Evolutionary conservation across 2,329 filamentous ascomycete genomes (phyloP), one percentile per base, ranked within the genome.

Genomic region (Spiromastix sp.): DNA sequence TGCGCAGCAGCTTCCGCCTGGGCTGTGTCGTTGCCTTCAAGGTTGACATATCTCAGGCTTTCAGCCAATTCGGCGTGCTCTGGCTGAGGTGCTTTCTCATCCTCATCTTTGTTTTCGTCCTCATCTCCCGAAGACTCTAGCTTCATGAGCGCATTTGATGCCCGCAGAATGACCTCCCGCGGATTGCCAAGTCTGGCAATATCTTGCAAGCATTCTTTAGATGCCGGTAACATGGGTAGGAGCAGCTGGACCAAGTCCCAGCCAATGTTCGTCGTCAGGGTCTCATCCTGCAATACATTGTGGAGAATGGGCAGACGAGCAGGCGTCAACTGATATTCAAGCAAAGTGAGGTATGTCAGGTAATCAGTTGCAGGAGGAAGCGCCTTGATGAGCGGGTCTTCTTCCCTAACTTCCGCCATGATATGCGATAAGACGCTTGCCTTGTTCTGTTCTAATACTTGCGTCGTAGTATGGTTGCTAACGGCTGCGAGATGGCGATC

Each of bases 231-330:
- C 41, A 77, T 63, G 2, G 74, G 75, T 11, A 79, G 59, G 2
- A 80, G 62, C 7, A 79, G 54, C 45, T 77, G 71, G 4, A 79
- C 70, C 27, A 80, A 54, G 52, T 80, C 76, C 76, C 76, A 80
- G 40, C 76, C 76, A 47, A 80, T 79, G 44, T 77, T 76, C 29
- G 65, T 66, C 3, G 74, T 77, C 22, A 80, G 54, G 30, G 65
- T 68, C 41, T 71, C 65, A 63, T 79, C 74, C 50, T 77, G 72
- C 10, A 80, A 60, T 13, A 79, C 61, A 22, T 65, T 58, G 47
- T 76, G 74, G 16, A 80, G 59, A 2, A 67, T 61, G 1, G 73
- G 72, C 13, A 80, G 57, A 35, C 69, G 73, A 36, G 71, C 66
- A 22, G 65, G 61, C 5, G 66, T 76, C 32, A 80, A 60, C 47